Conservation (phyloP, 495 filamentous ascomycete genomes). For the Hypoxylon intermedium region DNA sequence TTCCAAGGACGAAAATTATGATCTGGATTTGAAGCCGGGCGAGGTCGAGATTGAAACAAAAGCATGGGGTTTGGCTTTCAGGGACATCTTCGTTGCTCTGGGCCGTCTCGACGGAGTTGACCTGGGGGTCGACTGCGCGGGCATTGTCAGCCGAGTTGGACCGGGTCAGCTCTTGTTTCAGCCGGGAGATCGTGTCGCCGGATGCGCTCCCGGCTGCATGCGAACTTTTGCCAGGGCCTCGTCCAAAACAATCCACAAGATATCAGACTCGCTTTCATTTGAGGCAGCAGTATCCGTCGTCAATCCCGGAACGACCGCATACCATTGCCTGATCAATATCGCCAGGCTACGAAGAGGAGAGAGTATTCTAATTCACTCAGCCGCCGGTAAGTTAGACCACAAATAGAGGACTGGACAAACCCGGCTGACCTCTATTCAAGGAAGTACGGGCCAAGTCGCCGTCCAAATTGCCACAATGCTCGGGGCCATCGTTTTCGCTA, state of each 20-base stretch:
- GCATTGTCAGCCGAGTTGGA: conserved; percentile 42
- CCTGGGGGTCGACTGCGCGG: conserved; percentile 36
- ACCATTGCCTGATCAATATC: conserved; percentile 45
- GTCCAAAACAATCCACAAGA: conserved; percentile 7
- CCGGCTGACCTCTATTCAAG: no score
- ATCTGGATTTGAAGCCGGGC: not conserved
- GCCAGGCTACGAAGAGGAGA: conserved; percentile 44
- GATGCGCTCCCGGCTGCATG: conserved; percentile 36
- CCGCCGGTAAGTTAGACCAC: no score
- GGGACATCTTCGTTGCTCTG: conserved; percentile 25
- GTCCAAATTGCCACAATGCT: conserved; percentile 53
- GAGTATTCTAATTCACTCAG: conserved; percentile 58
- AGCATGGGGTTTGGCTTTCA: conserved; percentile 8
- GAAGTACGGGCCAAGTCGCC: conserved; percentile 55
- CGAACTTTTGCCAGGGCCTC: conserved; percentile 24
- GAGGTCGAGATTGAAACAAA: conserved; percentile 32
- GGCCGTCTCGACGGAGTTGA: conserved; percentile 4
- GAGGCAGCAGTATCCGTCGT: not conserved
- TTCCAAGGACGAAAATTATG: conserved; percentile 18
- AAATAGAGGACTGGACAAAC: no score
- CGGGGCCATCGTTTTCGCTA: conserved; percentile 59
- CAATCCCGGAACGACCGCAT: conserved; percentile 48
- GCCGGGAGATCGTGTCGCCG: no score
- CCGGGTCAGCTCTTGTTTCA: no score
- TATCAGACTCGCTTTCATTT: conserved; percentile 47